Base-by-base conservation (phyloP, 768 basidiomycete species). In the Boletus eberwhitei region DNA sequence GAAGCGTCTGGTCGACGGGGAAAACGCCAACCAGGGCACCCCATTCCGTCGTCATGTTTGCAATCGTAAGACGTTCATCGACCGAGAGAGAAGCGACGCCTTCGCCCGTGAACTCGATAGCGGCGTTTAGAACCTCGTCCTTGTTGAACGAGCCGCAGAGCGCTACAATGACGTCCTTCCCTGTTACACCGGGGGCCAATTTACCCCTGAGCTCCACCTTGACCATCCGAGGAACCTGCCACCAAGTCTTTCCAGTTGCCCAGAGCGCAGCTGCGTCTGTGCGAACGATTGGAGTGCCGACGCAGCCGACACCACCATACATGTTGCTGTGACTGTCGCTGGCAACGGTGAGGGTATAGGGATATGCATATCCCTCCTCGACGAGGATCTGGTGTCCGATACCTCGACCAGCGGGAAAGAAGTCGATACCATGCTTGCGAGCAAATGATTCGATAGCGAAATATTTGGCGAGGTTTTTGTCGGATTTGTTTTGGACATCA, bases 11-110 rank as follows among this genome's bases (percentile, higher is more conserved):
- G 66, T 99, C 97, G 6, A 92, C 86, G 0, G 96, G 95, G 77
- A 99, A 98, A 8, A 97, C 85, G 32, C 97, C 97, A 8, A 84
- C 94, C 2, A 99, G 81, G 3, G 97, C 97, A 41, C 97, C 97
- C 97, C 97, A 99, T 72, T 99, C 97, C 31, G 97, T 98, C 6
- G 97, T 98, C 97, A 98, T 99, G 71, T 99, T 98, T n/a, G 94
- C 79, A 60, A 98, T 98, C 0, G 96, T 95, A 43, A 99, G 79
- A 39, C 97, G 84, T 62, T 98, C 95, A 66, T 99, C 96, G 51
- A 99, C 81, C 5, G 83, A 73, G 46, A 99, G 77, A 17, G 83
- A 78, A 17, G 81, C 66, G 11, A 98, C 79, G 24, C 97, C 97
- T 34, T 90, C 86, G 12, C 97, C 97, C 0, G 87, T 85, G 70